Percentiles rank a stretch among this genome's conserved stretches.
Evolutionary conservation across 2,329 filamentous ascomycete genomes (phyloP).

Genomic region (Ceratocystis ficicola): DNA sequence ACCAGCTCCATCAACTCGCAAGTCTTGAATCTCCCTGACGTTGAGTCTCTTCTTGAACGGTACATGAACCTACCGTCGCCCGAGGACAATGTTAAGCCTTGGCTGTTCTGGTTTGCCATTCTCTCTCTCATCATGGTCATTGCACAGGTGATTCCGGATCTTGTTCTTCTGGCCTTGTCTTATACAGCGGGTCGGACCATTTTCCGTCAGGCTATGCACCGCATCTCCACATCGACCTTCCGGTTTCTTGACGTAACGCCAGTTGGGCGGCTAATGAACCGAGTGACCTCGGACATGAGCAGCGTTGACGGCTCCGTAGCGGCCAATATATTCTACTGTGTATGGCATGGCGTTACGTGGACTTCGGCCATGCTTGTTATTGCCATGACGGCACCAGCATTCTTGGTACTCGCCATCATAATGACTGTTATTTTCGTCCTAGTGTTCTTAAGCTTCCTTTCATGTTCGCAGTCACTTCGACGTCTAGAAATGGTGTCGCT

Average conservation of each 20-base stretch:
- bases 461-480: slow-evolving; percentile 69
- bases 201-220: slow-evolving; percentile 59
- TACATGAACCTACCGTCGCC: slow-evolving; percentile 33
- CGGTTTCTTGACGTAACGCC: slow-evolving; percentile 86
- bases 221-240: slow-evolving; percentile 69
- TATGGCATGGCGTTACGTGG: slow-evolving; percentile 60
- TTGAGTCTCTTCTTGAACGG: slow-evolving; percentile 6
- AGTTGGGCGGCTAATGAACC: slow-evolving; percentile 81
- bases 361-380: slow-evolving; percentile 64
- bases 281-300: slow-evolving; percentile 79
- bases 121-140: slow-evolving; percentile 52
- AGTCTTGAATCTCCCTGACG: neutral
- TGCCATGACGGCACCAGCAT: slow-evolving; percentile 61
- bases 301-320: slow-evolving; percentile 82
- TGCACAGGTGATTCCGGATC: slow-evolving; percentile 48
- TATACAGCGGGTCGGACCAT: slow-evolving; percentile 65
- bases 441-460: slow-evolving; percentile 66
- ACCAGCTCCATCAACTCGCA: neutral
- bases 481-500: slow-evolving; percentile 82
- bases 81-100: slow-evolving; percentile 53
- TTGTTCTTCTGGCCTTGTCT: slow-evolving; percentile 62
- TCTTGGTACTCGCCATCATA: slow-evolving; percentile 57
- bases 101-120: slow-evolving; percentile 58
- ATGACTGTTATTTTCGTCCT: slow-evolving; percentile 58
- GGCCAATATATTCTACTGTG: slow-evolving; percentile 56